A percentile compares a stretch with the other conserved stretches of the same genome.
Evolutionary conservation across 805 yeast species (phyloP).

Genomic region (Kuraishia piskuri): DNA sequence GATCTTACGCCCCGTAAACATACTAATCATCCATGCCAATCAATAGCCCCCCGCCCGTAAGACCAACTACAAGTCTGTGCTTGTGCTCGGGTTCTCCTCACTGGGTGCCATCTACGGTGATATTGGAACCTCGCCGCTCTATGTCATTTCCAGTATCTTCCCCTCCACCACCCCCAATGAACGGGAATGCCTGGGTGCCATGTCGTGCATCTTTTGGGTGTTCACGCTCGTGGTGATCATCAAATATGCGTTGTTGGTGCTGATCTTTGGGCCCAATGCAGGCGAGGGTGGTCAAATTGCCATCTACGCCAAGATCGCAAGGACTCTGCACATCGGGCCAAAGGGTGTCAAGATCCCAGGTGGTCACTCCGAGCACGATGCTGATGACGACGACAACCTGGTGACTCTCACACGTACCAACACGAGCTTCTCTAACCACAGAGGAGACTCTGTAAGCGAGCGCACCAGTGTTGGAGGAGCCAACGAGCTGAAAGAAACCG

Average conservation of each 20-base stretch:
- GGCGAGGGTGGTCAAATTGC: constrained; percentile 63
- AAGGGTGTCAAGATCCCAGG: constrained; percentile 35
- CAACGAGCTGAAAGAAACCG: constrained; percentile 3
- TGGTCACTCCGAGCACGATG: constrained; percentile 3
- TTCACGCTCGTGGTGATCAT: constrained; percentile 43
- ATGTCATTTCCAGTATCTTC: constrained; percentile 33
- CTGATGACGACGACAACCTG: constrained; percentile 20
- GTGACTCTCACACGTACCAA: constrained; percentile 28
- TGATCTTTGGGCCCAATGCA: constrained; percentile 42
- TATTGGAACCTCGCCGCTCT: constrained; percentile 54
- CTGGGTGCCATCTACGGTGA: constrained; percentile 62
- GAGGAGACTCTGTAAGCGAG: not conserved
- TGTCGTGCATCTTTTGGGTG: constrained; percentile 45
- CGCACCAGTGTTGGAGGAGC: not conserved
- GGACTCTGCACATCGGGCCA: constrained; percentile 37
- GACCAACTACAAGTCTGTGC: not conserved
- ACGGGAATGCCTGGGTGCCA: constrained; percentile 38
- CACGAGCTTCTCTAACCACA: constrained; percentile 16
- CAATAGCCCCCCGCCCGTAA: not conserved
- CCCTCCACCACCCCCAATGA: constrained; percentile 14
- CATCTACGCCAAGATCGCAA: constrained; percentile 49
- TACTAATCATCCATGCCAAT: too few species aligned
- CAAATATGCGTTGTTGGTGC: constrained; percentile 42
- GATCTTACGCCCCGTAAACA: too few species aligned
- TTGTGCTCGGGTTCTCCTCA: constrained; percentile 29